Evolutionary conservation across 2,329 filamentous ascomycete genomes (phyloP).

Genomic region (Neoascochyta sp.): DNA sequence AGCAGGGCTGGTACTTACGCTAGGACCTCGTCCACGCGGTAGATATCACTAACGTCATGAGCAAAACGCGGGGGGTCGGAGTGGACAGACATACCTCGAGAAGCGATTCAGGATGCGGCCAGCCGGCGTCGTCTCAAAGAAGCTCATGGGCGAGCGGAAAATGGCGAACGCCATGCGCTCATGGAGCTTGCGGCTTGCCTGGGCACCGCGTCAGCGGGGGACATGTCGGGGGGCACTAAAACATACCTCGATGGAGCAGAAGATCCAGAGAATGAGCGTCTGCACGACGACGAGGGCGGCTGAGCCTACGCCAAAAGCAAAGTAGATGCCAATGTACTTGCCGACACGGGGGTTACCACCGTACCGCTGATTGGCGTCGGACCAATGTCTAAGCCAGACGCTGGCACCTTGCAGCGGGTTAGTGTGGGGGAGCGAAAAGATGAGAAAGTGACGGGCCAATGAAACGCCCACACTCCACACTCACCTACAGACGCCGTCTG

Average conservation of each 20-base stretch:
- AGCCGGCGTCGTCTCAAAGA: slow-evolving; percentile 95
- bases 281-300: slow-evolving; percentile 83
- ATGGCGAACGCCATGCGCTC: slow-evolving; percentile 97
- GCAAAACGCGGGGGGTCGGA: slow-evolving; percentile 1
- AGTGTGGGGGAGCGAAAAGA: slow-evolving; percentile 14
- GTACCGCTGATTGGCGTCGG: slow-evolving; percentile 68
- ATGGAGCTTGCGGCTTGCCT: slow-evolving; percentile 92
- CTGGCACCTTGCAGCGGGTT: slow-evolving; percentile 59
- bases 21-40: slow-evolving; percentile 84
- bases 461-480: slow-evolving; percentile 37
- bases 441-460: slow-evolving; percentile 21
- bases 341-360: slow-evolving; percentile 72
- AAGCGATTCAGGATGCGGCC: slow-evolving; percentile 97
- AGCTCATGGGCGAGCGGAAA: slow-evolving; percentile 96
- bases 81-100: slow-evolving; percentile 63
- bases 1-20: slow-evolving; percentile 50
- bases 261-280: slow-evolving; percentile 96
- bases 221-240: slow-evolving; percentile 6
- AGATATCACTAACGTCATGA: slow-evolving; percentile 59
- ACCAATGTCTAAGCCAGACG: slow-evolving; percentile 92
- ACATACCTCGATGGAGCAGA: slow-evolving; percentile 92
- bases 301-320: slow-evolving; percentile 86
- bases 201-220: slow-evolving; percentile 21
- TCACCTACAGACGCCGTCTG: slow-evolving; percentile 78
- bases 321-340: slow-evolving; percentile 93